Conservation (phyloP, 176 grass and related monocot genomes). For the Typha latifolia region DNA sequence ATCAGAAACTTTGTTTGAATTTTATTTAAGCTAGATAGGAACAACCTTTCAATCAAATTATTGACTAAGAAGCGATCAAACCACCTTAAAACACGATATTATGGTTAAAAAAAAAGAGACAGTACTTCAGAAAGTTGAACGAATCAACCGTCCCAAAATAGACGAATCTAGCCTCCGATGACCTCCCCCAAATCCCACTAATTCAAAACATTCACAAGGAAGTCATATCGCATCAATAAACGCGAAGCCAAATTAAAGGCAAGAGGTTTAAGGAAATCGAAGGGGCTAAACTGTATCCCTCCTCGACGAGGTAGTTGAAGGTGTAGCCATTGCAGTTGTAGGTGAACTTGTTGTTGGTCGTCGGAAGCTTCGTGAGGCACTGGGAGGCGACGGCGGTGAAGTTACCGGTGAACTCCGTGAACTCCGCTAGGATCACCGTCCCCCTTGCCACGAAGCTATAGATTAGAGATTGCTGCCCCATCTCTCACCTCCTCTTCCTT, state of each 20-base stretch:
- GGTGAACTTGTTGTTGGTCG: constrained; percentile 72
- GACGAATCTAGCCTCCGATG: no score
- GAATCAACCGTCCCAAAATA: background rate
- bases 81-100: background rate
- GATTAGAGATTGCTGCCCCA: constrained; percentile 55
- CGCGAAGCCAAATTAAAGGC: background rate
- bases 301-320: constrained; percentile 80
- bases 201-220: background rate
- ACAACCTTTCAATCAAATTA: background rate
- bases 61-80: no score
- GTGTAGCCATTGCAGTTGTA: constrained; percentile 74
- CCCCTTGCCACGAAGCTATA: constrained; percentile 82
- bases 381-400: constrained; percentile 65
- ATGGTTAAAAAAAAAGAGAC: background rate
- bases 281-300: constrained; percentile 48
- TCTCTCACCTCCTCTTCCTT: constrained; percentile 1
- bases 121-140: background rate
- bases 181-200: no score
- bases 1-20: background rate
- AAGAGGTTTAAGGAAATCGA: background rate
- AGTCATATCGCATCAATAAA: background rate
- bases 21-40: background rate
- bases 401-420: constrained; percentile 78
- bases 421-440: constrained; percentile 61
- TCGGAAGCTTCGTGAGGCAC: constrained; percentile 69